A percentile compares a stretch with the other conserved stretches of the same genome.
Evolutionary conservation across 2,329 filamentous ascomycete species (phyloP).

Genomic region (Eutypa lata): DNA sequence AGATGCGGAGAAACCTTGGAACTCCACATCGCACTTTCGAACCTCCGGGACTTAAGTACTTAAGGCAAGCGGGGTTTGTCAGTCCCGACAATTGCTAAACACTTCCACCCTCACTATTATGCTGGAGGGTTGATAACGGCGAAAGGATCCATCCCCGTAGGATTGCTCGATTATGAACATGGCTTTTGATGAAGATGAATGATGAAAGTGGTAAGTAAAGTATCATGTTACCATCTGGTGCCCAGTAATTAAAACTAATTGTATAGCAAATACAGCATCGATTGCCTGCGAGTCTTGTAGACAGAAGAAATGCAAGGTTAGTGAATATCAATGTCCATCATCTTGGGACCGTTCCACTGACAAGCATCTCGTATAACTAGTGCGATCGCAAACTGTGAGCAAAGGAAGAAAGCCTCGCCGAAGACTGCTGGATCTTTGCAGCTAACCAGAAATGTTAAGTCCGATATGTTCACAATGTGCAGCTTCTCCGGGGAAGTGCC

Average conservation of each 20-base stretch:
- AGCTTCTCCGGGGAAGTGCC: constrained; percentile 22
- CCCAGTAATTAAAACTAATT: neutral
- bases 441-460: no score
- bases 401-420: no score
- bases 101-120: neutral
- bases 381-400: neutral
- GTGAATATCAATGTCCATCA: neutral
- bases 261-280: neutral
- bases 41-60: neutral
- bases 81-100: neutral
- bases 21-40: neutral
- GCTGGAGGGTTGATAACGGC: neutral
- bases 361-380: neutral
- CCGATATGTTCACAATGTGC: constrained; percentile 4
- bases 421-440: no score
- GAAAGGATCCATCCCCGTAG: no score
- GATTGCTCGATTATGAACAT: no score
- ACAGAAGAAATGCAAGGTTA: neutral
- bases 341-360: neutral
- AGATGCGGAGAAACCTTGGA: no score
- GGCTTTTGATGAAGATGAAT: neutral
- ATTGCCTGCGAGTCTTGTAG: neutral
- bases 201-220: neutral
- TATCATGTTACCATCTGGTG: neutral
- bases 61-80: no score